Evolutionary conservation across 768 basidiomycete species (phyloP), one percentile per base, ranked within the genome.

Genomic region (Boletus tomentosulus): DNA sequence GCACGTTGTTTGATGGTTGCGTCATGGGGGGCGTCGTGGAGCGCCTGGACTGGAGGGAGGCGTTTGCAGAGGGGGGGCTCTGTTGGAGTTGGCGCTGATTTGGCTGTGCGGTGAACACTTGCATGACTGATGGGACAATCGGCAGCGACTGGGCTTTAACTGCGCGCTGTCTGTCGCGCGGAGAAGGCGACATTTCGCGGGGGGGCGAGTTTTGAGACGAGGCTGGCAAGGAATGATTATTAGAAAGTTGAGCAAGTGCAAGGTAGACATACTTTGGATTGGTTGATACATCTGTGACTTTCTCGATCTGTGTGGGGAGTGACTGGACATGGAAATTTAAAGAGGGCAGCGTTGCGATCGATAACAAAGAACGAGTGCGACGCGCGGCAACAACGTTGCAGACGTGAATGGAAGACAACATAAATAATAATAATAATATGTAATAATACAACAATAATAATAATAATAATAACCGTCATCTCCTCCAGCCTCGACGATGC

Each of bases 121-220:
- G 80, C 64, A 78, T 72, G 46, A 82, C 76, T 22, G 75, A 73
- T 25, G 85, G 83, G 5, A 83, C 81, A 64, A 81, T 71, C 53
- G 85, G 82, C 74, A 86, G 75, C 0, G 85, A 83, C 57, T 82
- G 79, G 1, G 82, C 63, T 61, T 86, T 86, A 24, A 76, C 62
- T 10, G 81, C 72, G 35, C 86, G 75, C 55, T 69, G 84, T 72
- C 71, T 79, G 49, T 76, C 72, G 16, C 72, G 71, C 30, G 76
- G 76, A 1, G 76, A 77, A 2, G 76, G 74, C 33, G 76, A 73
- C 57, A 70, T 68, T 53, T 77, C 76, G 31, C 75, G 74, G 44
- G 75, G 72, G 0, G 69, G 70, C 11, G 70, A 66, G 56, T 59
- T 66, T 62, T 67, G 68, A 54, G 59, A 50, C 15, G 61, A 46